A percentile compares a stretch with the other conserved stretches of the same genome.
Evolutionary conservation across 2,329 filamentous ascomycete species (phyloP).

Genomic region (Colletotrichum theobromicola): DNA sequence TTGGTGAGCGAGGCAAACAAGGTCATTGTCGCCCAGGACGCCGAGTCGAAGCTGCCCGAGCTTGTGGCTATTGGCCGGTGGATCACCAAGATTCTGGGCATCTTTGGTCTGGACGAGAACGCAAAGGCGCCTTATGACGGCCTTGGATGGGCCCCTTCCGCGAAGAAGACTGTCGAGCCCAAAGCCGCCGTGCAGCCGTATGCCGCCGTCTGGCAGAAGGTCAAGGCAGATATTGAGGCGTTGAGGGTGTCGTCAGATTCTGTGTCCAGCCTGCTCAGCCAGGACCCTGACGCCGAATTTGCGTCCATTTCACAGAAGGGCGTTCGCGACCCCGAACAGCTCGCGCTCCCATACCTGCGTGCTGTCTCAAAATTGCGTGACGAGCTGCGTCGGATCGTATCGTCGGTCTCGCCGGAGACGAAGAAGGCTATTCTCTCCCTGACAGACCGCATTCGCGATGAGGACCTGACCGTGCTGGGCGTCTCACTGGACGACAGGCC

Average conservation of each 20-base stretch:
- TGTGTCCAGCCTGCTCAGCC: conserved; percentile 46
- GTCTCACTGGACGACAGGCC: conserved; percentile 87
- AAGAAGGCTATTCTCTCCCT: conserved; percentile 77
- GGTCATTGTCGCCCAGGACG: conserved; percentile 40
- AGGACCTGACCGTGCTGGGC: conserved; percentile 79
- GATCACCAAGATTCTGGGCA: conserved; percentile 83
- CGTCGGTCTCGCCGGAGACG: conserved; percentile 49
- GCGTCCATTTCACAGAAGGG: conserved; percentile 48
- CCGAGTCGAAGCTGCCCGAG: conserved; percentile 47
- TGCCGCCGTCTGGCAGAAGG: conserved; percentile 45
- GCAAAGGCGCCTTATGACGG: conserved; percentile 60
- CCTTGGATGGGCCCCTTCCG: conserved; percentile 58
- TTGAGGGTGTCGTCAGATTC: conserved; percentile 55
- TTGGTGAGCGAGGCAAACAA: conserved; percentile 81
- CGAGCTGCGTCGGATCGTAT: conserved; percentile 62
- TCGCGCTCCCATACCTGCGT: conserved; percentile 61
- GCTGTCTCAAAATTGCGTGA: conserved; percentile 63
- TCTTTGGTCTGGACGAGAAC: conserved; percentile 79
- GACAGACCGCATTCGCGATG: conserved; percentile 82
- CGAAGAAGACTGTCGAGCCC: conserved; percentile 45
- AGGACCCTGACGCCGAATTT: conserved; percentile 52
- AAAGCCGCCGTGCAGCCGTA: conserved; percentile 50
- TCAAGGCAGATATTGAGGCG: conserved; percentile 50
- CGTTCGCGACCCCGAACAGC: conserved; percentile 55
- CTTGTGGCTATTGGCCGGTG: conserved; percentile 71